Base-by-base conservation (phyloP, 352 stramenopile species). In the Aphanomyces invadans region DNA sequence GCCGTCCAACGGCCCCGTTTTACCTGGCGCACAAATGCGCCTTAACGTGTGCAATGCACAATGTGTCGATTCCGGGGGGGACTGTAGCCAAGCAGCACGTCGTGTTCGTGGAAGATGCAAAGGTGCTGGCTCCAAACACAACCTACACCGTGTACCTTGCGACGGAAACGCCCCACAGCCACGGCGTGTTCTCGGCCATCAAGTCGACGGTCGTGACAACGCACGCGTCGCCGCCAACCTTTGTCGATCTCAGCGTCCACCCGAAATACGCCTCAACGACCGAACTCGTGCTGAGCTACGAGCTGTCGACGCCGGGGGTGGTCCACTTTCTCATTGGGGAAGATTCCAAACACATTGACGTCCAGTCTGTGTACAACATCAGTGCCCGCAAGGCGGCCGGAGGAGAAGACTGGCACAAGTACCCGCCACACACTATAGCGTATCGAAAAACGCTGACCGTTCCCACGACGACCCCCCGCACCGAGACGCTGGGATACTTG, bases 201-300 rank as follows among this genome's bases (percentile, higher is more conserved):
- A 44, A 73, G 9, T 59, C 70, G 5, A 76, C 68, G 0, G 21
- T 46, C 0, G 81, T 87, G 17, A 77, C 68, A 46, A 90, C 85
- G 0, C 75, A 79, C 26, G 70, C 74, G 0, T 29, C 63, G 17
- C 74, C 83, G 0, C 81, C 85, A 23, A 73, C 17, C 4, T 87
- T 93, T 57, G 74, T 69, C 1, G 65, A 75, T 23, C 23, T 90
- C 2, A 45, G 54, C 4, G 52, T 90, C 11, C 53, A 74, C 4
- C 85, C 83, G 1, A 82, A 84, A 4, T 77, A 76, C 19, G 85
- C 81, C 29, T 90, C 85, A 1, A 93, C 85, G 53, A 93, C 83
- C 0, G 85, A 93, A 52, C 54, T 90, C 5, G 5, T 88, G 19
- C 66, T 93, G 9, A 61, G 71, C 5, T 80, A 88, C 45, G 72